Conservation (phyloP, 176 grass and related monocot genomes). For the Poa annua region DNA sequence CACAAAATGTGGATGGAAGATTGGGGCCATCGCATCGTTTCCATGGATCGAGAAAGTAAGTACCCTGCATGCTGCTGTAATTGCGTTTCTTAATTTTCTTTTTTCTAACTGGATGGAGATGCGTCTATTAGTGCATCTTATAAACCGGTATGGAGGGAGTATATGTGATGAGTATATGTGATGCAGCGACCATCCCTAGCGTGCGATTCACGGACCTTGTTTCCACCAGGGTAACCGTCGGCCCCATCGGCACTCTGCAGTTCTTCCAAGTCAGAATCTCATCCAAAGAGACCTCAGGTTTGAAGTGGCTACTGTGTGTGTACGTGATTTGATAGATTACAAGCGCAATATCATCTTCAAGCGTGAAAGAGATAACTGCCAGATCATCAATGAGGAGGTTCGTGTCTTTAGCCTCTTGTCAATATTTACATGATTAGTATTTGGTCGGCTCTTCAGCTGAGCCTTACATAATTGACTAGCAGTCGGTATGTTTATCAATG, state of each 20-base stretch:
- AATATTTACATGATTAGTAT: neutral
- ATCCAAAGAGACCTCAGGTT: neutral
- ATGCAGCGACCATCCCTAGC: neutral
- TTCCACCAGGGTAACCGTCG: neutral
- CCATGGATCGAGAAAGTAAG: neutral
- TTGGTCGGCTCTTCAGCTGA: neutral
- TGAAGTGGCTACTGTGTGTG: neutral
- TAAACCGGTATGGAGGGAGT: no score
- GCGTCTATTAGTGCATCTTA: no score
- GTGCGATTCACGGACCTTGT: neutral
- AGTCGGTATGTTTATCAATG: neutral
- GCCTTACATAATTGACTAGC: neutral
- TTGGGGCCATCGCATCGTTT: neutral
- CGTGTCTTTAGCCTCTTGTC: neutral
- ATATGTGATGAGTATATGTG: no score
- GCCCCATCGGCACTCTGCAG: neutral
- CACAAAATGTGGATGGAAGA: neutral
- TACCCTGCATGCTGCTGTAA: neutral
- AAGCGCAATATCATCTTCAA: constrained; percentile 16
- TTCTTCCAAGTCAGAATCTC: neutral
- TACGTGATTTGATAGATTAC: neutral
- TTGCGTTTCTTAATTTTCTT: neutral
- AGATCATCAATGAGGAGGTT: neutral
- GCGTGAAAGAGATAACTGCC: neutral
- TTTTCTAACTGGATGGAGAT: neutral